Percentiles rank a stretch among this genome's conserved stretches.
Evolutionary conservation across 1,284 basidiomycete species (phyloP).

Genomic region (Pterulicium gracile): DNA sequence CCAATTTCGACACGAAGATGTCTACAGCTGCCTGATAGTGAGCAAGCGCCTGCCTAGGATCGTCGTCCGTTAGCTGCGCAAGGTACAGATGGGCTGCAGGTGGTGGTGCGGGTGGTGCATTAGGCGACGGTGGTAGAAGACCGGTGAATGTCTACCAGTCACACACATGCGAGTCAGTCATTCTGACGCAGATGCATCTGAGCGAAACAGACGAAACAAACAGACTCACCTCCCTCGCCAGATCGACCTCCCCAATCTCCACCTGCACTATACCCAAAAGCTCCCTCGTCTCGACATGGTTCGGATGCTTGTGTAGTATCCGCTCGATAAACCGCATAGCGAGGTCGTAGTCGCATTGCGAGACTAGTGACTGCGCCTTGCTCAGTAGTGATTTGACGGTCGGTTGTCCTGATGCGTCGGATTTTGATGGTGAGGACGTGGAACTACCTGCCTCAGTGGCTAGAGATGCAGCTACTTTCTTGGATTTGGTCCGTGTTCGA

Average conservation of each 20-base stretch:
- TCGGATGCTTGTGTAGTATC: slow-evolving; percentile 55
- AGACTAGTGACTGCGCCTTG: slow-evolving; percentile 70
- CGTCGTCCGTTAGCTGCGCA: slow-evolving; percentile 73
- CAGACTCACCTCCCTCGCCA: slow-evolving; percentile 56
- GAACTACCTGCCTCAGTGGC: slow-evolving; percentile 10
- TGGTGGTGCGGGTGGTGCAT: slow-evolving; percentile 51
- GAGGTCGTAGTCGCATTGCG: slow-evolving; percentile 78
- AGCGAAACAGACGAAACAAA: neutral
- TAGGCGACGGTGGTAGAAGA: slow-evolving; percentile 47
- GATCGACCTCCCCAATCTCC: slow-evolving; percentile 67
- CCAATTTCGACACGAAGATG: slow-evolving; percentile 60
- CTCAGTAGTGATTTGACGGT: slow-evolving; percentile 42
- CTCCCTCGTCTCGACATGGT: slow-evolving; percentile 66
- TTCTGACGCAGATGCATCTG: slow-evolving; percentile 5
- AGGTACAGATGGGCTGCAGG: slow-evolving; percentile 85
- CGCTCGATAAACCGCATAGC: slow-evolving; percentile 65
- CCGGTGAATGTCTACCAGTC: slow-evolving; percentile 49
- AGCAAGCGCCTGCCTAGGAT: slow-evolving; percentile 67
- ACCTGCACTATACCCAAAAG: slow-evolving; percentile 70
- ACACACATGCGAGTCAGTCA: slow-evolving; percentile 6
- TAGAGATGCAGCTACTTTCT: slow-evolving; percentile 29
- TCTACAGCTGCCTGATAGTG: slow-evolving; percentile 79
- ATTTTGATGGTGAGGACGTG: neutral
- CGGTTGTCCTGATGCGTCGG: neutral
- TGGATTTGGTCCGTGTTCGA: slow-evolving; percentile 46